Evolutionary conservation across 2,329 filamentous ascomycete species (phyloP).

Genomic region (Ophiostoma piceae): DNA sequence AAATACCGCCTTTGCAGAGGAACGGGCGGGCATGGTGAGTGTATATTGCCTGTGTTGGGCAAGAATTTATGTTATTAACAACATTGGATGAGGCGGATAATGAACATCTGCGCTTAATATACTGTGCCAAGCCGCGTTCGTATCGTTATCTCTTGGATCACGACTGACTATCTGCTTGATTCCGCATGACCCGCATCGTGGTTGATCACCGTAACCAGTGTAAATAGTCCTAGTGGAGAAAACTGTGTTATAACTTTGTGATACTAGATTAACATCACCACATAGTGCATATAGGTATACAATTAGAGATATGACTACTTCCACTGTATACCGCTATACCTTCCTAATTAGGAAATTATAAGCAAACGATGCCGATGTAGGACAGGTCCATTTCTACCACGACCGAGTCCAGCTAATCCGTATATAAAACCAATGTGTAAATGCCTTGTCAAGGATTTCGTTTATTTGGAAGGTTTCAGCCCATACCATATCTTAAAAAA

Average conservation of each 20-base stretch:
- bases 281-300: background rate
- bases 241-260: no score
- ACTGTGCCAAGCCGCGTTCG: background rate
- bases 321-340: background rate
- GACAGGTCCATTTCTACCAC: background rate
- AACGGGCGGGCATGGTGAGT: background rate
- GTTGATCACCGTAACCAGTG: background rate
- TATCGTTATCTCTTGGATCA: background rate
- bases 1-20: background rate
- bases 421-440: background rate
- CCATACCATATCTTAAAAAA: background rate
- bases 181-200: background rate
- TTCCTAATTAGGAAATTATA: background rate
- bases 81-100: background rate
- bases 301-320: background rate
- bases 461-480: no score
- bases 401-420: background rate
- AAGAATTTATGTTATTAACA: background rate
- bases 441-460: background rate
- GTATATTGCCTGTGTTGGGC: background rate
- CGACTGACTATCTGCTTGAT: background rate
- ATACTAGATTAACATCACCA: background rate
- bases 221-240: background rate
- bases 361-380: background rate
- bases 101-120: background rate